These are phyloP conservation scores for Enterospora canceri DNA, from an alignment of 371 early-diverging fungal genomes.

Conservation along the genomic window DNA sequence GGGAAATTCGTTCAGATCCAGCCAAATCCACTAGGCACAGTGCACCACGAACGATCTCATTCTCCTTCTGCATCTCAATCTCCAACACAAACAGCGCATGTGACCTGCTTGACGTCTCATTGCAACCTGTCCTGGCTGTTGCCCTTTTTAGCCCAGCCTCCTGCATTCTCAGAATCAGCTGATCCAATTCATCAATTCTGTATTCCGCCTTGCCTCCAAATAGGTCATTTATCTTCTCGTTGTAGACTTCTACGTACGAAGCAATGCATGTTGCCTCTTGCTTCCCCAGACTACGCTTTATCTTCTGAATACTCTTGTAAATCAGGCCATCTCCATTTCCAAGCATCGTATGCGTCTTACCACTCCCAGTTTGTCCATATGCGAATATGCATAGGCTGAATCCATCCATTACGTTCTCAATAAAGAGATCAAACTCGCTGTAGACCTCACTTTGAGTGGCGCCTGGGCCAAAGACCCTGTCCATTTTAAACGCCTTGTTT, in stretches of 20 bases:
- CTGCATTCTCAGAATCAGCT: conserved; percentile 63
- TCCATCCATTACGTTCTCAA: conserved; percentile 84
- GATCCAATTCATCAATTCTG: conserved; percentile 59
- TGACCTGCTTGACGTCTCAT: conserved; percentile 78
- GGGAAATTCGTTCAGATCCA: conserved; percentile 83
- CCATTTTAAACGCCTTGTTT: conserved; percentile 66
- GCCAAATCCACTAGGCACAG: conserved; percentile 92
- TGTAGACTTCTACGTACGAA: conserved; percentile 82
- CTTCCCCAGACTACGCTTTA: conserved; percentile 67
- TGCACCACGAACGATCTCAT: conserved; percentile 63
- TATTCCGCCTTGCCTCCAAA: conserved; percentile 57
- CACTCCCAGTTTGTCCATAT: conserved; percentile 96
- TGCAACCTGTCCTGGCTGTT: conserved; percentile 76
- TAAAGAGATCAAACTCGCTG: conserved; percentile 77
- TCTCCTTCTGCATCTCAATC: conserved; percentile 53
- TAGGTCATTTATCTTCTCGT: conserved; percentile 76
- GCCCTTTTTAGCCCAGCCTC: conserved; percentile 69
- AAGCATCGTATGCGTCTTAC: conserved; percentile 72
- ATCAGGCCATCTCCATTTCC: conserved; percentile 59
- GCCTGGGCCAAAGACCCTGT: conserved; percentile 67
- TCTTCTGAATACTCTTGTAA: conserved; percentile 71
- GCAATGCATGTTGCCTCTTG: conserved; percentile 69
- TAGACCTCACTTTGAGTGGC: conserved; percentile 69
- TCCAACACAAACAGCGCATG: conserved; percentile 64
- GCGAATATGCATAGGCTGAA: conserved; percentile 95